Evolutionary conservation across 2,329 filamentous ascomycete species (phyloP).

Genomic region (Graphiopsis chlorocephala): DNA sequence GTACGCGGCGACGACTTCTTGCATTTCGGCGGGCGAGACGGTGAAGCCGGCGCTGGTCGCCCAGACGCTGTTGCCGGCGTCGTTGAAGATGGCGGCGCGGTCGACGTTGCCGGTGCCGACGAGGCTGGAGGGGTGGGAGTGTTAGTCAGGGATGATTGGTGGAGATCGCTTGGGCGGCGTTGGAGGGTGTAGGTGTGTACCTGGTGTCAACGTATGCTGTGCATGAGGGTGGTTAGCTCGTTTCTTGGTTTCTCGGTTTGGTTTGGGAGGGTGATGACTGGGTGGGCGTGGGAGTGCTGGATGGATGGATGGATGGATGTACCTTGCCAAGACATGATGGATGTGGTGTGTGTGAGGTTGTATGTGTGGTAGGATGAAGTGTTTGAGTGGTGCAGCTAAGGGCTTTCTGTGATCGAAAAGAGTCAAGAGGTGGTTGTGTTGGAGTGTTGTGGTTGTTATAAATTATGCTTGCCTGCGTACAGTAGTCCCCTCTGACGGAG

Average conservation of each 20-base stretch:
- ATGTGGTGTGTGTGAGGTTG: conserved; percentile 5
- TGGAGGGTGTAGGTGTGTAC: conserved; percentile 39
- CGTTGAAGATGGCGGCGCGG: conserved; percentile 80
- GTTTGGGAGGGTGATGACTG: conserved; percentile 10
- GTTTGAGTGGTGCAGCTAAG: neutral
- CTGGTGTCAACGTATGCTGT: conserved; percentile 62
- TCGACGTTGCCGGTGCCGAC: conserved; percentile 76
- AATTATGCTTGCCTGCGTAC: neutral
- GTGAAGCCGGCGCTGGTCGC: conserved; percentile 67
- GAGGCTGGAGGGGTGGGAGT: conserved; percentile 56
- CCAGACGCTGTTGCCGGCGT: conserved; percentile 77
- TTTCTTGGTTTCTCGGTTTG: neutral
- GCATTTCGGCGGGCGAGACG: conserved; percentile 62
- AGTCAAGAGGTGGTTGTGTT: neutral
- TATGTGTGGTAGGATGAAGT: neutral
- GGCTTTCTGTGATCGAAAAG: neutral
- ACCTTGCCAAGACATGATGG: conserved; percentile 75
- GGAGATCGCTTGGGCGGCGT: conserved; percentile 9
- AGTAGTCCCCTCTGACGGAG: neutral
- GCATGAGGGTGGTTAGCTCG: conserved; percentile 17
- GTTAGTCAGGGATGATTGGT: conserved; percentile 20
- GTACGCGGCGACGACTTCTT: conserved; percentile 50
- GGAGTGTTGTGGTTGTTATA: neutral
- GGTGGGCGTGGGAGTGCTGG: conserved; percentile 13
- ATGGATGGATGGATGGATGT: conserved; percentile 23